These are phyloP conservation scores for Starmerella potacharoeniae DNA, from an alignment of 805 yeast species.

Conservation along the genomic window DNA sequence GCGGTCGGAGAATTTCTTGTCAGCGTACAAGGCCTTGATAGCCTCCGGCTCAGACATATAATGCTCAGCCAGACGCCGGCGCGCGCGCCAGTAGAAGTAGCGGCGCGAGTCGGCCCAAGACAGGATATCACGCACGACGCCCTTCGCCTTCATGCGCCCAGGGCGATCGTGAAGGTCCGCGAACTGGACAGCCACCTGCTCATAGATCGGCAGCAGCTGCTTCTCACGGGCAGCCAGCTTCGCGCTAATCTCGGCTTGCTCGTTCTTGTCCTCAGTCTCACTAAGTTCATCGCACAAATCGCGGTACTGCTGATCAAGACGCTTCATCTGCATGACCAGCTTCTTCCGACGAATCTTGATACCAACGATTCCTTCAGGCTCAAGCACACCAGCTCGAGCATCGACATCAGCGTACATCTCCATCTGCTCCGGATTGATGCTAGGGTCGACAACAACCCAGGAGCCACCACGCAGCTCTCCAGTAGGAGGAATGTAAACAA, in stretches of 20 bases:
- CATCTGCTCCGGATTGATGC: constrained; percentile 94
- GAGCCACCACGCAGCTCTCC: constrained; percentile 99
- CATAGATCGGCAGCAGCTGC: constrained; percentile 71
- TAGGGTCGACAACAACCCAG: constrained; percentile 99
- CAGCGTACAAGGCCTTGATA: constrained; percentile 20
- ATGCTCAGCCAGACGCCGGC: constrained; percentile 91
- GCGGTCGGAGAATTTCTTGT: constrained; percentile 57
- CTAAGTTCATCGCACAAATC: constrained; percentile 44
- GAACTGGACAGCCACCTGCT: constrained; percentile 86
- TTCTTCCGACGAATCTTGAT: constrained; percentile 93
- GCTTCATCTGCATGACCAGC: constrained; percentile 76
- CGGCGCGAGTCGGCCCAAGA: constrained; percentile 85
- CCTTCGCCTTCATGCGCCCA: constrained; percentile 94
- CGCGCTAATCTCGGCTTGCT: constrained; percentile 51
- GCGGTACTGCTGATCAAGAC: constrained; percentile 70
- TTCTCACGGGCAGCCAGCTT: constrained; percentile 70
- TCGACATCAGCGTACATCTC: constrained; percentile 98
- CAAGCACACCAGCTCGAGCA: constrained; percentile 94
- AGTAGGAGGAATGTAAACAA: constrained; percentile 93
- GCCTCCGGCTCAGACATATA: constrained; percentile 38
- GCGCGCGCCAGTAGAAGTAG: constrained; percentile 96
- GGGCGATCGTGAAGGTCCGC: constrained; percentile 97
- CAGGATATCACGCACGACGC: constrained; percentile 72
- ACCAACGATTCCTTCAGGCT: constrained; percentile 99
- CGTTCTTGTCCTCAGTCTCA: constrained; percentile 45